Conservation (phyloP, 2,329 filamentous ascomycete genomes). For the Penicillium sp. region DNA sequence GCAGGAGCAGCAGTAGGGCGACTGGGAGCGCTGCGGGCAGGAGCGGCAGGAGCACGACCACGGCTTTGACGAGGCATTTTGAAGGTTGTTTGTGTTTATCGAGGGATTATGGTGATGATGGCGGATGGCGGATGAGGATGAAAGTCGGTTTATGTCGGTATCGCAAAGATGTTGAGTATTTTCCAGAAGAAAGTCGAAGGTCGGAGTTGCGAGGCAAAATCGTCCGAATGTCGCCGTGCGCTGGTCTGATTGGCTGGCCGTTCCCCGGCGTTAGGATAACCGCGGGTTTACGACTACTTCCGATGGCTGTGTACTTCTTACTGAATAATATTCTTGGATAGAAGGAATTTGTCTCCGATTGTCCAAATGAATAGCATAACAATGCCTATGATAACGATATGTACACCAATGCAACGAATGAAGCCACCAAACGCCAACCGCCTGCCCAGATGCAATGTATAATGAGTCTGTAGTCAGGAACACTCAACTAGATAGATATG, state of each 20-base stretch:
- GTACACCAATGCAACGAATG: not conserved
- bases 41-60: constrained; percentile 50
- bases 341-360: not conserved
- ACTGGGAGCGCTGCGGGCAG: constrained; percentile 54
- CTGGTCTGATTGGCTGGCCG: constrained; percentile 4
- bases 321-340: too few species aligned
- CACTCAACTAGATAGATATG: not conserved
- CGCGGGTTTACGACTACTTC: not conserved
- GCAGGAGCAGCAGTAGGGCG: constrained; percentile 63
- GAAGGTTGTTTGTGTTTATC: constrained; percentile 11
- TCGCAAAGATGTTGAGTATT: constrained; percentile 1
- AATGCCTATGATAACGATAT: not conserved
- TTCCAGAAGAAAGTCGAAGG: constrained; percentile 21
- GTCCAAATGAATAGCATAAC: not conserved
- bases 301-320: not conserved
- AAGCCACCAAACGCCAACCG: not conserved
- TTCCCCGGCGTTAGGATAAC: constrained; percentile 1
- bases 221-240: constrained; percentile 18
- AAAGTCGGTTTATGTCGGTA: not conserved
- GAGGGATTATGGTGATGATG: not conserved
- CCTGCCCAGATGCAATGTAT: not conserved
- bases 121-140: not conserved
- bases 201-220: constrained; percentile 25
- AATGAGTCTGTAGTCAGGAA: not conserved
- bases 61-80: constrained; percentile 77